A percentile compares a stretch with the other conserved stretches of the same genome.
Conservation (phyloP, 306 rosid genomes). For the Acmispon strigosus region DNA sequence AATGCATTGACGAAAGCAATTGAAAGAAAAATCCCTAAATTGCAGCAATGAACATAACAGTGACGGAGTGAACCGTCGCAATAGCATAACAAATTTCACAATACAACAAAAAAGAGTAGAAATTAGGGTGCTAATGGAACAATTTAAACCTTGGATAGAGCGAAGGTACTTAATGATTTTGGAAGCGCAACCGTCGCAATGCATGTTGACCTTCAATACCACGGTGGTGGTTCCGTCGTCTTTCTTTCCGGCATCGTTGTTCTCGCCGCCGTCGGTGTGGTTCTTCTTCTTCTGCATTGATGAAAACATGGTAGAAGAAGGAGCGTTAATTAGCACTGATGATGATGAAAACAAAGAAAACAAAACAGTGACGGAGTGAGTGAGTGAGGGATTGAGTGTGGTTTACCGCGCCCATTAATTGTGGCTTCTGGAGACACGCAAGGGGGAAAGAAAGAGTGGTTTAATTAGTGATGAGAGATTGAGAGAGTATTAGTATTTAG, state of each 20-base stretch:
- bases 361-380: neutral
- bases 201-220: conserved; percentile 60
- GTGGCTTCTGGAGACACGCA: neutral
- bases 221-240: conserved; percentile 26
- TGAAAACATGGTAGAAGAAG: neutral
- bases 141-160: conserved; percentile 29
- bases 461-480: too few species aligned
- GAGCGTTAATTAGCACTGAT: too few species aligned
- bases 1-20: neutral
- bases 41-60: neutral
- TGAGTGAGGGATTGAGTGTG: neutral
- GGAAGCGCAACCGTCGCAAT: conserved; percentile 73
- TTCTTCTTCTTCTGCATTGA: conserved; percentile 35
- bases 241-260: conserved; percentile 30
- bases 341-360: neutral
- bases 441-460: neutral
- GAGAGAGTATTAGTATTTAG: too few species aligned
- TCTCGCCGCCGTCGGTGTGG: neutral
- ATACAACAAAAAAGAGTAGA: too few species aligned
- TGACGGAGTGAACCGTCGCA: too few species aligned
- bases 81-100: too few species aligned
- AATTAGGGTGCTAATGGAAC: too few species aligned
- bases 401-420: conserved; percentile 20
- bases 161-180: conserved; percentile 37
- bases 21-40: neutral